These are phyloP conservation scores for Leishmania martiniquensis DNA, from an alignment of 208 protist species.

Conservation along the genomic window DNA sequence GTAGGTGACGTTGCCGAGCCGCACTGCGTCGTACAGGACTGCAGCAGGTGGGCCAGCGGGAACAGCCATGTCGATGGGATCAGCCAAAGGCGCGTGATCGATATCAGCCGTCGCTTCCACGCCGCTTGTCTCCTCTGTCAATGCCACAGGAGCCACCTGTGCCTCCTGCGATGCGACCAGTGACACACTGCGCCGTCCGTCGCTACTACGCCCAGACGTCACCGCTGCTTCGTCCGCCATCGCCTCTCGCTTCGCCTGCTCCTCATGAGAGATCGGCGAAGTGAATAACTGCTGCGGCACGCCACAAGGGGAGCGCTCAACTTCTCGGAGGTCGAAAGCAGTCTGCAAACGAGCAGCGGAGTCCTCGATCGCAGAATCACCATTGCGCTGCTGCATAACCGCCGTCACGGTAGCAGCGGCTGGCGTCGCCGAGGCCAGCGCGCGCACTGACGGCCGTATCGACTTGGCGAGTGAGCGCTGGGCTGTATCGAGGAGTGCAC, in stretches of 20 bases:
- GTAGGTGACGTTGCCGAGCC: constrained; percentile 33
- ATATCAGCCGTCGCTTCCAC: neutral
- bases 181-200: constrained; percentile 17
- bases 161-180: constrained; percentile 7
- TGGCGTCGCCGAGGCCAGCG: neutral
- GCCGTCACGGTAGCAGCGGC: constrained; percentile 2
- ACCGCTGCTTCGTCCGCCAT: neutral
- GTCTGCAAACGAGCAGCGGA: neutral
- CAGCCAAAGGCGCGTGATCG: neutral
- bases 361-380: neutral
- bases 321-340: neutral
- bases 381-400: too few relatives aligned
- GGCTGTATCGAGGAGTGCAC: constrained; percentile 40
- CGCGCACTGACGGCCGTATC: neutral
- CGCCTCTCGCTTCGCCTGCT: neutral
- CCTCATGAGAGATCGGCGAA: neutral
- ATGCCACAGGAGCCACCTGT: neutral
- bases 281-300: constrained; percentile 38
- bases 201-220: neutral
- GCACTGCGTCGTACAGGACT: constrained; percentile 20
- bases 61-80: neutral
- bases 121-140: neutral
- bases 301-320: constrained; percentile 4
- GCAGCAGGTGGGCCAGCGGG: constrained; percentile 10
- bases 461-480: constrained; percentile 37